Percentiles rank a stretch among this genome's conserved stretches.
Evolutionary conservation across 306 rosid species (phyloP).

Genomic region (Ormosia semicastrata): DNA sequence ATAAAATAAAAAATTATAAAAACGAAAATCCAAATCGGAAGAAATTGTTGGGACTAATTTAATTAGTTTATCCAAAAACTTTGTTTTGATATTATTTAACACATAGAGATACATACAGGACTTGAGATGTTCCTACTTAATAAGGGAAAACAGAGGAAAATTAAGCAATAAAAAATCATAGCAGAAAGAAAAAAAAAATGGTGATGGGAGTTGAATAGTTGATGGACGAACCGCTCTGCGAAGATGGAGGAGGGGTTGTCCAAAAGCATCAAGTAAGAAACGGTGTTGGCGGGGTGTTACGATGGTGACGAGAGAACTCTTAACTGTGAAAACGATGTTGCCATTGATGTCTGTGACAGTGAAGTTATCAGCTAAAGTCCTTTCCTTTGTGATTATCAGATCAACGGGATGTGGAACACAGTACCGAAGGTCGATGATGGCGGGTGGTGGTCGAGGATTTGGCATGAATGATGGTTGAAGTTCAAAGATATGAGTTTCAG

Average conservation of each 20-base stretch:
- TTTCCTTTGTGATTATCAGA: constrained; percentile 37
- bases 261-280: constrained; percentile 36
- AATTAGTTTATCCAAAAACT: no score
- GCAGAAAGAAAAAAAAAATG: background rate
- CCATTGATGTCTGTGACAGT: constrained; percentile 42
- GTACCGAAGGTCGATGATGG: constrained; percentile 30
- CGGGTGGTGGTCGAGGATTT: background rate
- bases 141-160: no score
- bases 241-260: constrained; percentile 35
- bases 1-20: no score
- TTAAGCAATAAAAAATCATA: no score
- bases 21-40: no score
- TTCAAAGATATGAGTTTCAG: background rate
- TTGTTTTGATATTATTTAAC: no score
- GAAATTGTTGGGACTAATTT: no score
- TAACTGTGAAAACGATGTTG: constrained; percentile 38
- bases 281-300: constrained; percentile 29
- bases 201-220: background rate
- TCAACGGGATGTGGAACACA: constrained; percentile 32
- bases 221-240: constrained; percentile 34
- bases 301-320: background rate
- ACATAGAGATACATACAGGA: no score
- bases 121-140: no score
- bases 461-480: background rate
- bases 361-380: constrained; percentile 31